phyloP scores from a whole-genome alignment of 768 basidiomycete genomes.

The Serendipita sp. region DNA sequence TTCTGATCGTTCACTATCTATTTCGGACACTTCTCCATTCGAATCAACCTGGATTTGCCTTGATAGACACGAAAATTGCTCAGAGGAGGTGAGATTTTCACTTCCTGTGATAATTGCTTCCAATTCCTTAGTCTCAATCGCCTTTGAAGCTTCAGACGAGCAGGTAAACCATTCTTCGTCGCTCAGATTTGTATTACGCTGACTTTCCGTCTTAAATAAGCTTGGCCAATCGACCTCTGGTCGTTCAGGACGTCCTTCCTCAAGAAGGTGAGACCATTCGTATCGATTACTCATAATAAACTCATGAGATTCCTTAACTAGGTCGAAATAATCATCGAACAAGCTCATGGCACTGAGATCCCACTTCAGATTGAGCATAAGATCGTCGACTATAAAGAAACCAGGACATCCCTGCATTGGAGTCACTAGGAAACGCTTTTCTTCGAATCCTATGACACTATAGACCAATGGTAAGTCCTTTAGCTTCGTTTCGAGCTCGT shows the following conservation, averaged over 20 bases:
- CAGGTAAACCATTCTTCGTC: no score
- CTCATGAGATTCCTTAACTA: background rate
- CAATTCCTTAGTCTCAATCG: no score
- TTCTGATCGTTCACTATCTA: no score
- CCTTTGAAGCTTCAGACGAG: no score
- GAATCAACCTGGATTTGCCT: no score
- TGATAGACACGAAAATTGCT: no score
- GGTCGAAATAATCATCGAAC: background rate
- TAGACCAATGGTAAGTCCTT: background rate
- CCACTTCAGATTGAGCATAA: background rate
- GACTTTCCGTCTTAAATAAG: background rate
- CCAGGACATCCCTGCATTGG: background rate
- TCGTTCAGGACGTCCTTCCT: background rate
- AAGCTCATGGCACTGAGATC: background rate
- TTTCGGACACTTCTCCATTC: no score
- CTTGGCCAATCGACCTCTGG: background rate
- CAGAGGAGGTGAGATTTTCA: no score
- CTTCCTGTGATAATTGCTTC: no score
- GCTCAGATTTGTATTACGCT: constrained; percentile 1
- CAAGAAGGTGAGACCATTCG: background rate
- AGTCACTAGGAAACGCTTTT: background rate
- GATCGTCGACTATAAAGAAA: background rate
- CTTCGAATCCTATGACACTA: background rate
- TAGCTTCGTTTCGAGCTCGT: background rate
- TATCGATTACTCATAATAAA: background rate